Base-by-base conservation (phyloP, 768 basidiomycete species). In the Coprinellus aureogranulatus region DNA sequence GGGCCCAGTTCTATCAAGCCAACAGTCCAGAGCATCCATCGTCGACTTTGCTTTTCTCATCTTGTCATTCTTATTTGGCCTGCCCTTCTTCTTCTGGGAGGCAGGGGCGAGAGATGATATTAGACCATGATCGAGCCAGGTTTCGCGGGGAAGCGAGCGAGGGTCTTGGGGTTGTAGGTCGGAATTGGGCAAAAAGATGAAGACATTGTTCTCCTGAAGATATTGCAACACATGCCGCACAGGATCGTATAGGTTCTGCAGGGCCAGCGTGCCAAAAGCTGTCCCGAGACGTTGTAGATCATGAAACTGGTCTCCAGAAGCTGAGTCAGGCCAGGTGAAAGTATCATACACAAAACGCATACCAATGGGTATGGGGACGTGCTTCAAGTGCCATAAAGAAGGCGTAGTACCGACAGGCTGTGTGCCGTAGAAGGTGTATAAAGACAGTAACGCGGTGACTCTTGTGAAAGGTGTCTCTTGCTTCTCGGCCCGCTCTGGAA, bases 341-440 rank as follows among this genome's bases (percentile, higher is more conserved):
- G 34, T 52, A 18, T 3, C 18, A 20, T 1, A 9, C 20, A 1
- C 3, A 52, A 1, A 16, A 18, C 20, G 70, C 78, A 56, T 67
- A 83, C 88, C 88, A 53, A 81, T 72, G 14, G 88, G 79, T 25
- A 92, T 79, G 9, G 82, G 79, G 30, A 90, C 79, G 59, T 84
- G 78, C n/a, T 69, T 66, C n/a, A 82, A 61, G 23, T 67, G 62
- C 65, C 81, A 74, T 30, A 91, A 68, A 9, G 76, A 62, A 22
- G 86, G 85, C 3, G 77, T 72, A 3, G 82, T 77, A 10, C 73
- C 70, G 10, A 76, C 74, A 14, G 89, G 86, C 70, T 92, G 92
- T 10, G 88, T 85, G 55, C 72, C 75, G 65, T 83, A 84, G 62
- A 92, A 87, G 2, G 84, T 81, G 66, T 92, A 91, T 47, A 88